Evolutionary conservation across 2,329 filamentous ascomycete species (phyloP).

Genomic region (Monosporascus sp.): DNA sequence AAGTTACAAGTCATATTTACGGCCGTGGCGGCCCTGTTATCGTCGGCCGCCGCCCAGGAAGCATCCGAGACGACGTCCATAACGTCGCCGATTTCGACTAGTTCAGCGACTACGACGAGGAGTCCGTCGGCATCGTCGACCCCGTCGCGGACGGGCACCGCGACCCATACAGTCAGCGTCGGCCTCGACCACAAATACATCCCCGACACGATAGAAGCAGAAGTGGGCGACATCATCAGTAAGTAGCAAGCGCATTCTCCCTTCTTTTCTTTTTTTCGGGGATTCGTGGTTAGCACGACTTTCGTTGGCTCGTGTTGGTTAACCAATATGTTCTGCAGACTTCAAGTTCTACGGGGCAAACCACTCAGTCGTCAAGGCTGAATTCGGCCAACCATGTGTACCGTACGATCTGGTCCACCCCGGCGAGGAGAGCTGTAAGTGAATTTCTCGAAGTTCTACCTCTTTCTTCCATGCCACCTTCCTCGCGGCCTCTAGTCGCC

Average conservation of each 20-base stretch:
- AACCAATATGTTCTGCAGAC: slow-evolving; percentile 16
- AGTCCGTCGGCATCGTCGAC: neutral
- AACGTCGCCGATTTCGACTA: neutral
- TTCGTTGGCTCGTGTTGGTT: neutral
- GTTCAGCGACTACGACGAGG: neutral
- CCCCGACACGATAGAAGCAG: slow-evolving; percentile 9
- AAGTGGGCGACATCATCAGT: slow-evolving; percentile 12
- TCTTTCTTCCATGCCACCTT: neutral
- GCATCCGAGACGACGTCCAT: neutral
- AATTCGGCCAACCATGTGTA: slow-evolving; percentile 56
- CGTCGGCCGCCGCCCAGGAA: neutral
- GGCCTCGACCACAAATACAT: slow-evolving; percentile 11
- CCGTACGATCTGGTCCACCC: slow-evolving; percentile 51
- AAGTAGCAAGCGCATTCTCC: neutral
- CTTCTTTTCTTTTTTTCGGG: too few species aligned
- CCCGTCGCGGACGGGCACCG: slow-evolving; percentile 1
- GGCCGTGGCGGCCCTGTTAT: slow-evolving; percentile 1
- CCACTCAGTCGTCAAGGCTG: slow-evolving; percentile 60
- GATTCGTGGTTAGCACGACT: neutral
- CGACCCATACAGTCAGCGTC: slow-evolving; percentile 11
- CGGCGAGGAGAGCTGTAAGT: slow-evolving; percentile 38
- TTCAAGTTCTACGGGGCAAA: slow-evolving; percentile 41
- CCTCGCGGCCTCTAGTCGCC: neutral
- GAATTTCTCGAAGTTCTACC: neutral
- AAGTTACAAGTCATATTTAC: slow-evolving; percentile 1